Evolutionary conservation across 1,284 basidiomycete genomes (phyloP).

Genomic region (Boletus semigastroideus): DNA sequence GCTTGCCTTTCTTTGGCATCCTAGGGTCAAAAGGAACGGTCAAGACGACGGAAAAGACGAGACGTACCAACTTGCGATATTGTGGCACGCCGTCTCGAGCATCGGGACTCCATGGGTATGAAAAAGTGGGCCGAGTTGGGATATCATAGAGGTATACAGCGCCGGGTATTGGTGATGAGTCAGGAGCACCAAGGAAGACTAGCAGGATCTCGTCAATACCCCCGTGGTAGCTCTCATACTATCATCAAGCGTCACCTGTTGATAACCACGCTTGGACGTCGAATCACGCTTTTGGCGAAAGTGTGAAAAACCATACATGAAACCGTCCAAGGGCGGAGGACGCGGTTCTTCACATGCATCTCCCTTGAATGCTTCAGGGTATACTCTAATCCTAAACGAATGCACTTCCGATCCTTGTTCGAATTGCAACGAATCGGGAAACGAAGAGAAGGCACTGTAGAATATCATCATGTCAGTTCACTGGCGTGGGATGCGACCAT

Average conservation of each 20-base stretch:
- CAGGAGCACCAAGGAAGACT: conserved; percentile 86
- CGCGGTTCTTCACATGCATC: conserved; percentile 27
- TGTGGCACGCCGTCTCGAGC: conserved; percentile 83
- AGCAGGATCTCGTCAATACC: conserved; percentile 13
- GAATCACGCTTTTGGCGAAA: conserved; percentile 76
- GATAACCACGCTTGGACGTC: conserved; percentile 78
- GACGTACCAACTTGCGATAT: conserved; percentile 80
- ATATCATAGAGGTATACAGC: conserved; percentile 71
- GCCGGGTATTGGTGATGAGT: conserved; percentile 84
- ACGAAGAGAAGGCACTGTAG: conserved; percentile 88
- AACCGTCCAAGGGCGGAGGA: conserved; percentile 55
- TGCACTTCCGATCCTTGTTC: conserved; percentile 72
- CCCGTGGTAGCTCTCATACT: neutral
- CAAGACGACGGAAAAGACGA: neutral
- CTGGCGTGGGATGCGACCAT: neutral
- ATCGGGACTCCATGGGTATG: conserved; percentile 75
- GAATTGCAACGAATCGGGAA: conserved; percentile 88
- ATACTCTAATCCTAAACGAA: conserved; percentile 69
- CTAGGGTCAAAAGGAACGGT: conserved; percentile 9
- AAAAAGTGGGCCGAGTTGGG: conserved; percentile 76
- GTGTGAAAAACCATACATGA: conserved; percentile 82
- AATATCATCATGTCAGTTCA: conserved; percentile 11
- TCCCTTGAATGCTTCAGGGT: conserved; percentile 26
- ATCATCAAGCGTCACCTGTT: conserved; percentile 56
- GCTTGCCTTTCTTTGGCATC: conserved; percentile 67